phyloP scores from a whole-genome alignment of 257 asterid genomes.

The Solanum gracilifrons region DNA sequence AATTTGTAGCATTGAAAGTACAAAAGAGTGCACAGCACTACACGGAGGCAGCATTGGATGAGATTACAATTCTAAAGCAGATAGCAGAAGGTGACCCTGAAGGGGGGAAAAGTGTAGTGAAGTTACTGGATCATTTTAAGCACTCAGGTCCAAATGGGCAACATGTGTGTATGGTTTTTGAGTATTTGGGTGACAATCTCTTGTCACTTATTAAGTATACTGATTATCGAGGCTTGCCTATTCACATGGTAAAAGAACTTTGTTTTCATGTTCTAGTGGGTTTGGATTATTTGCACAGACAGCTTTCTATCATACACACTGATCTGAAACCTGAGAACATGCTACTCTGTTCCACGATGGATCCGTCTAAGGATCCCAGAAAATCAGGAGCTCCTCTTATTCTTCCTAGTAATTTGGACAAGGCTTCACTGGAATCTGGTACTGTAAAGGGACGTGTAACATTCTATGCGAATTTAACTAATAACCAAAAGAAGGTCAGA shows the following conservation, averaged over 20 bases:
- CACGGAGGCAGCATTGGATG: conserved; percentile 94
- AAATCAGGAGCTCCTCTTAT: conserved; percentile 51
- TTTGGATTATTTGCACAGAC: conserved; percentile 78
- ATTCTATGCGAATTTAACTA: conserved; percentile 40
- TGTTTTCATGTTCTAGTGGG: conserved; percentile 78
- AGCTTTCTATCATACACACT: conserved; percentile 88
- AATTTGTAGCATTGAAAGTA: conserved; percentile 73
- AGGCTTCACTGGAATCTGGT: conserved; percentile 26
- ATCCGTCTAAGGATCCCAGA: conserved; percentile 69
- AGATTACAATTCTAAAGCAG: conserved; percentile 70
- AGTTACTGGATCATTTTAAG: conserved; percentile 87
- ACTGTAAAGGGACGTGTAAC: conserved; percentile 38
- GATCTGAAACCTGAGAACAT: conserved; percentile 94
- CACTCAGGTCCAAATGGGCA: conserved; percentile 93
- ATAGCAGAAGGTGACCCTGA: conserved; percentile 83
- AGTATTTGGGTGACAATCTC: conserved; percentile 84
- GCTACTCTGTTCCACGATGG: conserved; percentile 57
- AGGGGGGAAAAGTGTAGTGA: conserved; percentile 72
- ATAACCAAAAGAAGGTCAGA: conserved; percentile 73
- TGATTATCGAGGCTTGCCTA: conserved; percentile 61
- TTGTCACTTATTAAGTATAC: conserved; percentile 75
- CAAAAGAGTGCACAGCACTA: conserved; percentile 93
- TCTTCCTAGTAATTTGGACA: conserved; percentile 45
- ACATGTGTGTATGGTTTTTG: conserved; percentile 94
- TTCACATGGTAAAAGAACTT: conserved; percentile 76